A percentile compares a stretch with the other conserved stretches of the same genome.
Conservation (phyloP, 768 basidiomycete genomes). For the Mycena rebaudengoi region DNA sequence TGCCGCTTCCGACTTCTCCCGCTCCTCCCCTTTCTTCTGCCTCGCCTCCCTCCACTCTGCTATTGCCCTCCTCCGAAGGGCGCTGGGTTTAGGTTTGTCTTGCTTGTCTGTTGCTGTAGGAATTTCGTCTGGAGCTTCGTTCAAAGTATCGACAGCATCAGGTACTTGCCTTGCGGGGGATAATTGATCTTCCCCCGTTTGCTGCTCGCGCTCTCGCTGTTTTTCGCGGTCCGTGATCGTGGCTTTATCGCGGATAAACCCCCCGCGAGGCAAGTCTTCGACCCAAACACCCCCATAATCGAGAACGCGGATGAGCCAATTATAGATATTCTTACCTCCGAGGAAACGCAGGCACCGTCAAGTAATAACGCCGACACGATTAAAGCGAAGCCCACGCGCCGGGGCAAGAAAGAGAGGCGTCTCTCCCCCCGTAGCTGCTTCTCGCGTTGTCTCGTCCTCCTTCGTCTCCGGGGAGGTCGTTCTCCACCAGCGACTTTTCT, state of each 20-base stretch:
- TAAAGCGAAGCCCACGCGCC: neutral
- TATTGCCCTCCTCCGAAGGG: neutral
- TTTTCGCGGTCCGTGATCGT: neutral
- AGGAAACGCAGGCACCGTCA: too few species aligned
- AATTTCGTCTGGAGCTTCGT: neutral
- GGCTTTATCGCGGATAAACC: neutral
- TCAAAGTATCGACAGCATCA: neutral
- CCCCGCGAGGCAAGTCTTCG: too few species aligned
- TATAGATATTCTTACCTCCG: too few species aligned
- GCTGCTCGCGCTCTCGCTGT: neutral
- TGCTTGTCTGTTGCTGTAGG: neutral
- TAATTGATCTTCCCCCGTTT: neutral
- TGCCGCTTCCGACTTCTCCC: neutral
- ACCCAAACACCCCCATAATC: too few species aligned
- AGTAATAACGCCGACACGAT: too few species aligned
- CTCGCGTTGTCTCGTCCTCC: neutral
- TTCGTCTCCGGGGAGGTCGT: too few species aligned
- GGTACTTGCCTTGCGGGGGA: conserved; percentile 3
- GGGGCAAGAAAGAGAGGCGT: neutral
- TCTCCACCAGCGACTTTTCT: too few species aligned
- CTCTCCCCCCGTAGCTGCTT: neutral
- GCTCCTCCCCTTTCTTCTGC: neutral
- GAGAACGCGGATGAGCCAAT: too few species aligned
- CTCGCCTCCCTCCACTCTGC: neutral
- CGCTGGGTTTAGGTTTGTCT: neutral